Evolutionary conservation across 441 rosid species (phyloP), one percentile per base, ranked within the genome.

Genomic region (Pelargonium citronellum): DNA sequence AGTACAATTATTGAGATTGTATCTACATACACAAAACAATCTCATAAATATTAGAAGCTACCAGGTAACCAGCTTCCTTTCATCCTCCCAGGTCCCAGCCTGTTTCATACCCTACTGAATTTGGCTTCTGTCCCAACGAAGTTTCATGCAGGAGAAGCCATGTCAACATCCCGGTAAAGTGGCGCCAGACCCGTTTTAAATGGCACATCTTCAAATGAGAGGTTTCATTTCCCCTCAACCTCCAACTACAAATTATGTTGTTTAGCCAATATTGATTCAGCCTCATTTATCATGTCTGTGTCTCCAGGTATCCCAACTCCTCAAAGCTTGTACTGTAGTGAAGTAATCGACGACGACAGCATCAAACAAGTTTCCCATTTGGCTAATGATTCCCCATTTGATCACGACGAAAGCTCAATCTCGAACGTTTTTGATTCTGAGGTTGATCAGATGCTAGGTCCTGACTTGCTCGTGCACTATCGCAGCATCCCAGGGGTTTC

Each of bases 301-400:
- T 73, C 85, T 8, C 67, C 46, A n/a, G 68, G 69, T 63, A 68
- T 10, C 61, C 58, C 73, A 47, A 37, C 57, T 57, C 57, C 72
- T 67, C 66, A 67, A 64, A 68, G 57, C 70, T 75, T 82, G 75
- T 71, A 73, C 73, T 77, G 85, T 73, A 64, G 66, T 65, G 85
- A 82, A 71, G 15, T 71, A 15, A 22, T 66, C 16, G 55, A 8
- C 19, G 79, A 6, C 49, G 7, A 44, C 49, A 44, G 7, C 49
- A 8, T 44, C 13, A 44, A 44, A 44, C 49, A 44, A 44, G 49
- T 44, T 44, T 44, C 49, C 13, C 12, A 44, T 0, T 37, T 46
- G n/a, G 55, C 68, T 68, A 67, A 53, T 10, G 66, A 55, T 57
- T 53, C 73, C 57, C 22, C 30, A 13, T 0, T 12, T 39, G 70